Evolutionary conservation across 176 grass and related monocot species (phyloP), one percentile per base, ranked within the genome.

Genomic region (Stipa capillata): DNA sequence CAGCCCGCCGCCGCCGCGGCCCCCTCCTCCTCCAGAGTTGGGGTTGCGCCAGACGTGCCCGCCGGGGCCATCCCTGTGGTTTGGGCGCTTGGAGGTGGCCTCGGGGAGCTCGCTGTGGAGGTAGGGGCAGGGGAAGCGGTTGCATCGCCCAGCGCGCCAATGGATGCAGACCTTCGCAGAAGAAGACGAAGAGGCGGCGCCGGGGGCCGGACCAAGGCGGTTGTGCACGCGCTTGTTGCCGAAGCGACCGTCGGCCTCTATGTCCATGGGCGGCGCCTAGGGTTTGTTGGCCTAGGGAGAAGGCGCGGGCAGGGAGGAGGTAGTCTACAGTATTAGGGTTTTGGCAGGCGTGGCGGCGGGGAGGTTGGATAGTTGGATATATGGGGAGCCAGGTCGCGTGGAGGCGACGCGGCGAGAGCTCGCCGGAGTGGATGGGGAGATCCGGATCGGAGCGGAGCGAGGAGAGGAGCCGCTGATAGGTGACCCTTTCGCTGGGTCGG

Each of bases 121-220:
- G 82, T 73, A 99, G 36, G 90, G 81, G 86, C 97, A 99, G 13
- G 90, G 92, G 86, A 93, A 91, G 59, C 92, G 92, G 31, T 85
- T 99, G 86, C 97, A 99, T 35, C 88, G 90, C 53, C 97, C 97
- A 2, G 88, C 90, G 62, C 82, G 88, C 97, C 97, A 99, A 57
- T 84, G 87, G 74, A 66, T 85, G 86, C 97, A 99, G 48, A 99
- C 92, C 74, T 82, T 94, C n/a, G 82, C 74, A 6, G 49, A 42
- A 54, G 87, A 65, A 1, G 83, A 85, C 14, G 87, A 77, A 1
- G 79, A 81, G 7, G 79, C 10, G 7, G 82, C 70, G 29, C 77
- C 73, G 32, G 83, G 41, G 17, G 75, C 44, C 60, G 81, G 78
- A 2, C 87, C 87, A 2, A 90, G 4, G 31, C 91, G 77, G 42